Base-by-base conservation (phyloP, 768 basidiomycete genomes). In the Leccinellum albellum region DNA sequence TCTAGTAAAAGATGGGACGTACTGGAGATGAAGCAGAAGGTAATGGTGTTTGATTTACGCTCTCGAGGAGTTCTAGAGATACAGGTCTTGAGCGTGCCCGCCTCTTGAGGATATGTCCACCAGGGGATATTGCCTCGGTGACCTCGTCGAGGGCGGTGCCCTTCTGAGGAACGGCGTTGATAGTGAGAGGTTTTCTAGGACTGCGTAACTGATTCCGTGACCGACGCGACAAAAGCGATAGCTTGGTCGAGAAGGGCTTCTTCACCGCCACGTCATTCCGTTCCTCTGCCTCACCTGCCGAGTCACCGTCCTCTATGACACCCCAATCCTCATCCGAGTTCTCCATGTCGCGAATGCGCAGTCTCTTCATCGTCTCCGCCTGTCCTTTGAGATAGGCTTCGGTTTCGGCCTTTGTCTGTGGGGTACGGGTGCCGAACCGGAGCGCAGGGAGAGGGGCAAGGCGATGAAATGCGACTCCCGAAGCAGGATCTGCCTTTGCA, bases 101-200 rank as follows among this genome's bases (percentile, higher is more conserved):
- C 55, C 88, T 79, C 70, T 91, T 91, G 37, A 78, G 80, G 55
- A 91, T 75, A 70, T 89, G 89, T 0, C 88, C 89, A 13, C 87
- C 87, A 3, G 89, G 89, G 0, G 88, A 91, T 56, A 90, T 77
- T 1, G 83, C 84, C 59, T 85, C 87, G 3, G 77, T 83, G 29
- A 87, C 83, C 65, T 88, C 86, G 58, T 82, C 80, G 50, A 75
- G 73, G 23, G 71, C 65, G 51, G 74, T 82, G 1, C 74, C 77
- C 57, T 78, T 79, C 45, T 72, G 72, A 17, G 72, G 70, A 15
- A 72, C 58, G 21, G 62, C 55, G 14, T 63, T 69, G 29, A 65
- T 54, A 17, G 56, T 31, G 0, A 62, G 49, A 17, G 63, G 59
- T 31, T 72, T 72, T 51, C 71, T 65, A 4, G 70, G 70, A 50